phyloP scores from a whole-genome alignment of 2,329 filamentous ascomycete genomes.

The Neofusicoccum cordaticola region DNA sequence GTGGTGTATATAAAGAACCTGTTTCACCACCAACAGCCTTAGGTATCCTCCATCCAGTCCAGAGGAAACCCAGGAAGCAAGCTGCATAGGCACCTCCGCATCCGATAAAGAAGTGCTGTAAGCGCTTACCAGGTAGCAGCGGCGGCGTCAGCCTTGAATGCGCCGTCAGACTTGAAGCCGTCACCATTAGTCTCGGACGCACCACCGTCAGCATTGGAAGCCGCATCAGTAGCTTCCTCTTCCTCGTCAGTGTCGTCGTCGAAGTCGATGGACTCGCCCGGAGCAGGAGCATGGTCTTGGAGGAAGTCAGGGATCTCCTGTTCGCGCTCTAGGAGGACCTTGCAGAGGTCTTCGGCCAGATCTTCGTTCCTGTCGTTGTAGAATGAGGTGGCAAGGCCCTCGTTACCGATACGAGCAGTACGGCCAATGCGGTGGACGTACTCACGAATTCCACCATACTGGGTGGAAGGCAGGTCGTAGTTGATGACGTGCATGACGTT shows the following conservation, averaged over 20 bases:
- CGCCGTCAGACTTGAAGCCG: background rate
- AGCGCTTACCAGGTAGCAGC: background rate
- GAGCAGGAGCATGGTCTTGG: constrained; percentile 59
- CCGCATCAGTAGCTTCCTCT: constrained; percentile 17
- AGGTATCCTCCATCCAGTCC: background rate
- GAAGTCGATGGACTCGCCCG: constrained; percentile 48
- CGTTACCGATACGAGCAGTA: constrained; percentile 88
- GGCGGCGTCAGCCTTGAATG: background rate
- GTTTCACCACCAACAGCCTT: constrained; percentile 6
- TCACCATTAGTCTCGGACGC: background rate
- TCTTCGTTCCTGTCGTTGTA: constrained; percentile 75
- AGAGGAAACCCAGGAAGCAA: background rate
- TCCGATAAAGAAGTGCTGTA: background rate
- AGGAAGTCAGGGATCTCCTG: constrained; percentile 84
- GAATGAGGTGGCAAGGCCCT: constrained; percentile 83
- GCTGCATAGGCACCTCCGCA: background rate
- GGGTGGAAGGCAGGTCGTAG: constrained; percentile 73
- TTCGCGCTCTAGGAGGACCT: constrained; percentile 74
- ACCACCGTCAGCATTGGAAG: background rate
- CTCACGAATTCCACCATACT: constrained; percentile 85
- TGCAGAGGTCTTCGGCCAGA: constrained; percentile 71
- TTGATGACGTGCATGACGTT: constrained; percentile 93
- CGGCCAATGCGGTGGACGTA: constrained; percentile 95
- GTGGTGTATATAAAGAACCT: background rate
- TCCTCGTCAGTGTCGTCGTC: constrained; percentile 50